phyloP scores from a whole-genome alignment of 768 basidiomycete species.

The Boletus edulis region DNA sequence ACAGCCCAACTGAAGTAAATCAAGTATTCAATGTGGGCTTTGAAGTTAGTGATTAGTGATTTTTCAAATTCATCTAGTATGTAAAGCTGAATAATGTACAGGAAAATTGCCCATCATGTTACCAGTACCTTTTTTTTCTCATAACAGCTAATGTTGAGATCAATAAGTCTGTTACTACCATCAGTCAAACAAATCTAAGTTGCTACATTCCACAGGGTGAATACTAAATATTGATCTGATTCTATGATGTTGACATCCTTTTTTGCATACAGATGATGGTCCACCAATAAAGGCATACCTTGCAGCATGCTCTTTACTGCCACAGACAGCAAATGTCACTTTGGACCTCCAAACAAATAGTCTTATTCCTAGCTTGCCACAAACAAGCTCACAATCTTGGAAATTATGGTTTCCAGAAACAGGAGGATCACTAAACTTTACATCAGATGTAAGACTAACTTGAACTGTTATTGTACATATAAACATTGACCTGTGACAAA shows the following conservation, averaged over 20 bases:
- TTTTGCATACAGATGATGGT: background rate
- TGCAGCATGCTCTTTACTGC: slow-evolving; percentile 7
- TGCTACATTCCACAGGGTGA: background rate
- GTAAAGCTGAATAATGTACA: too few relatives aligned
- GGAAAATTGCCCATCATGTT: too few relatives aligned
- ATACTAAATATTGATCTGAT: background rate
- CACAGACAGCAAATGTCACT: background rate
- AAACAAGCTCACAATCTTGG: background rate
- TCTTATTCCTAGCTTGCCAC: background rate
- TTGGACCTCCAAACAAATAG: slow-evolving; percentile 3
- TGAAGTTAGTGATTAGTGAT: background rate
- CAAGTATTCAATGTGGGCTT: background rate
- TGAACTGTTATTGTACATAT: too few relatives aligned
- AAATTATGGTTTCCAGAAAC: background rate
- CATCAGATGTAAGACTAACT: background rate
- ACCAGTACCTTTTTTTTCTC: slow-evolving; percentile 5
- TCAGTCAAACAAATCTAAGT: background rate
- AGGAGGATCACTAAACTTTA: background rate
- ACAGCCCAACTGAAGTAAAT: background rate
- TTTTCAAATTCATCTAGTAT: too few relatives aligned
- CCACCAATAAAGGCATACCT: background rate
- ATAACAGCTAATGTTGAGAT: slow-evolving; percentile 7
- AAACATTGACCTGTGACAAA: background rate
- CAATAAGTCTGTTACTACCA: background rate
- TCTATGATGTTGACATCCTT: background rate